phyloP scores from a whole-genome alignment of 768 basidiomycete species.

The Mycena haematopus region DNA sequence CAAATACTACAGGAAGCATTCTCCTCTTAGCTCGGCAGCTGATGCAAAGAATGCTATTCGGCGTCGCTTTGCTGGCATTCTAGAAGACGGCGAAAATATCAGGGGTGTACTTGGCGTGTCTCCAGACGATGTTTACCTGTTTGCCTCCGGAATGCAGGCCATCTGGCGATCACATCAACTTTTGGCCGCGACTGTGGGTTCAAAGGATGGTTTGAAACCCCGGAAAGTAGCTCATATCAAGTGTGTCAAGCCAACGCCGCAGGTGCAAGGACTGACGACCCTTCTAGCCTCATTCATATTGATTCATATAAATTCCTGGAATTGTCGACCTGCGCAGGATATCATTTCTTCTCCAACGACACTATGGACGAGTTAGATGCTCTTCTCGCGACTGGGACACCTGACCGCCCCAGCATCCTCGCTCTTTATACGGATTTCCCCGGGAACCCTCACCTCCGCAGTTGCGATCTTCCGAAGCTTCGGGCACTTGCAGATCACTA shows the following conservation, averaged over 20 bases:
- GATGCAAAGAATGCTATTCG: constrained; percentile 23
- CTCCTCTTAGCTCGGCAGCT: constrained; percentile 12
- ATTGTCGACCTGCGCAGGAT: constrained; percentile 55
- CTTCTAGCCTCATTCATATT: constrained; percentile 53
- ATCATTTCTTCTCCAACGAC: constrained; percentile 54
- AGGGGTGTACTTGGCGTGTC: constrained; percentile 42
- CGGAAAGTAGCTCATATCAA: constrained; percentile 48
- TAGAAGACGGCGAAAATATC: constrained; percentile 24
- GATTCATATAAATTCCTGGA: constrained; percentile 59
- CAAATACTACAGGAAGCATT: constrained; percentile 37
- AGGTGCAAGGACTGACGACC: not conserved
- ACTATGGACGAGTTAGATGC: constrained; percentile 40
- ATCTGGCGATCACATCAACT: constrained; percentile 57
- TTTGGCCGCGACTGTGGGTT: constrained; percentile 36
- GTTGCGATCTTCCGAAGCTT: constrained; percentile 48
- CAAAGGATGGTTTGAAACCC: constrained; percentile 46
- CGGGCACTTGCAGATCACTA: constrained; percentile 52
- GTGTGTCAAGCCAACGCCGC: not conserved
- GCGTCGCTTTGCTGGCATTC: constrained; percentile 14
- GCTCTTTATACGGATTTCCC: constrained; percentile 61
- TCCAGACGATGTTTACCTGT: constrained; percentile 57
- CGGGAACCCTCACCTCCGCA: constrained; percentile 57
- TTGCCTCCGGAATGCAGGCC: constrained; percentile 58
- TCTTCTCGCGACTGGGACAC: constrained; percentile 35
- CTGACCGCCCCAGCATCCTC: constrained; percentile 40